Evolutionary conservation across 768 basidiomycete species (phyloP), one percentile per base, ranked within the genome.

Genomic region (Boletus subparvulus): DNA sequence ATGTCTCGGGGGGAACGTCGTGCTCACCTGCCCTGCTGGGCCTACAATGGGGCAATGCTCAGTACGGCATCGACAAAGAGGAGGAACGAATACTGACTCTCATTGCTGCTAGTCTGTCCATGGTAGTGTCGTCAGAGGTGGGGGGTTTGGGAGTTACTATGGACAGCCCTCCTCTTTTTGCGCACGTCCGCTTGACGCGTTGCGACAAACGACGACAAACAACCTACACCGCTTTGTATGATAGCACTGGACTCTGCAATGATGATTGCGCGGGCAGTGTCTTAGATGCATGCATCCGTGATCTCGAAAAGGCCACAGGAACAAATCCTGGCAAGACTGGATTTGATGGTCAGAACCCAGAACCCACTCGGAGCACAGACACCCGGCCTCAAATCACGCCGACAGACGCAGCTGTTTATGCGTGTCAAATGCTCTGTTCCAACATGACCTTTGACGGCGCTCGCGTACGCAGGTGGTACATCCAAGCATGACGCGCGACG

Each of bases 91-190:
- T 3, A 70, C 84, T 56, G 56, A 90, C 90, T 77, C 90, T 84
- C 85, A 90, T 84, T 60, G 88, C 90, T 65, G 90, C 92, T 62
- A 95, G 82, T 80, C 93, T 85, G 78, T 95, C 92, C 83, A 93
- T 85, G 62, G 54, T 63, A 33, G 26, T 47, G 56, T 69, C 69
- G 93, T 90, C 86, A 92, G 53, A 51, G 16, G 88, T 63, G 65
- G 73, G 61, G 56, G 62, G 30, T 12, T 30, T 19, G 21, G 49
- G 40, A 13, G 59, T 49, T 41, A 40, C 30, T 52, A 24, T 21
- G 54, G 24, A 41, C 40, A 33, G 32, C 32, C 24, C n/a, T 41
- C 37, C 9, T 24, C 1, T 28, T 33, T 51, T 54, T 16, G 50
- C 9, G 9, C 28, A 9, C n/a, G 39, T 37, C 17, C 8, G 13